Base-by-base conservation (phyloP, 129 eudicot genomes). In the Centella asiatica region DNA sequence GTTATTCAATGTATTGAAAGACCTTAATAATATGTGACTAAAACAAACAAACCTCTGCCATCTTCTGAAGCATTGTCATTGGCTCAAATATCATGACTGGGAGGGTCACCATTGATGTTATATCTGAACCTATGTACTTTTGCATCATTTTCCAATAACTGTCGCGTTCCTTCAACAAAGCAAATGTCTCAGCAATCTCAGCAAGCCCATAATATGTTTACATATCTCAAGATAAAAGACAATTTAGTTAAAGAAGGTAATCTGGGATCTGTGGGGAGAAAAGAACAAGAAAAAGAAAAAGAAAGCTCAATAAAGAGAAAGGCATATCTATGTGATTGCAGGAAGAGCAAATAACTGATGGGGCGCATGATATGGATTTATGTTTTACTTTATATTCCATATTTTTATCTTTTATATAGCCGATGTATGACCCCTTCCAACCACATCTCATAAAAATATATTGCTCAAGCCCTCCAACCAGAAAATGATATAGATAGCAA, bases 121-220 rank as follows among this genome's bases (percentile, higher is more conserved):
- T 77, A 81, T 90, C 95, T 47, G 89, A 74, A 50, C 97, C 97
- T 19, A 90, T 66, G 49, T 86, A 90, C 63, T 81, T 86, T 72
- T 90, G 97, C 97, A 90, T 86, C 97, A 90, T 90, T 76, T 76
- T 90, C 95, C 94, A 90, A 65, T 90, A 86, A 59, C 94, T 66
- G 52, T 90, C 97, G 14, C 97, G 90, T 25, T 90, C 97, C 97
- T 90, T 77, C 19, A 56, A 73, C 28, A 64, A 57, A n/a, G 44
- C 28, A 15, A 27, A 18, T 61, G 32, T 62, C n/a, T 45, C 32
- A n/a, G 29, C 5, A 29, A 27, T 69, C 17, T 46, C 32, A 29
- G 31, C 7, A 31, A 29, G 15, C 3, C 31, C 23, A 45, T 27
- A 4, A 27, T 11, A n/a, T 45, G 13, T 45, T 28, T 33, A 3